Percentiles rank a stretch among this genome's conserved stretches.
These are phyloP conservation scores for Trichoderma breve DNA, from an alignment of 2,329 filamentous ascomycete species.

Conservation along the genomic window DNA sequence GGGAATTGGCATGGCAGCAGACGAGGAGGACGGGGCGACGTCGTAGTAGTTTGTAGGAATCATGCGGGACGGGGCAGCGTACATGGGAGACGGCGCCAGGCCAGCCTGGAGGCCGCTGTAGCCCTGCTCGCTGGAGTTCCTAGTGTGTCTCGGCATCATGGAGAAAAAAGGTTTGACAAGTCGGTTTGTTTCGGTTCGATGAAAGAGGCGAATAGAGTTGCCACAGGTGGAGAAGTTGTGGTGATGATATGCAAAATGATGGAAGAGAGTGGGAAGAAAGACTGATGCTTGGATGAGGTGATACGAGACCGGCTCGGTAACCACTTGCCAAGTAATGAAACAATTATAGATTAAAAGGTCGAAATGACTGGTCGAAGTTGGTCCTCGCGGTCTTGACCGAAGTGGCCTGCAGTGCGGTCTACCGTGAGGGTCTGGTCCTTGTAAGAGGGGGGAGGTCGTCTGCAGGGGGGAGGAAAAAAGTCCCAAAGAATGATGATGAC, in stretches of 20 bases:
- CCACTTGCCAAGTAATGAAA: slow-evolving; percentile 18
- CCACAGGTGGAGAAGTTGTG: background rate
- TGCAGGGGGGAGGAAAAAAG: background rate
- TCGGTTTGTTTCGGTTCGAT: slow-evolving; percentile 5
- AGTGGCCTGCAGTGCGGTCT: slow-evolving; percentile 21
- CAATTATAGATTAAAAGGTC: slow-evolving; percentile 20
- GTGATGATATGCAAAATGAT: slow-evolving; percentile 4
- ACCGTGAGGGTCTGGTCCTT: slow-evolving; percentile 19
- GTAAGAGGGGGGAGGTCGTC: slow-evolving; percentile 15
- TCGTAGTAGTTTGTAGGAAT: slow-evolving; percentile 43
- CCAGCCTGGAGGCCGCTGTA: slow-evolving; percentile 40
- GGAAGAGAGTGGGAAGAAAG: slow-evolving; percentile 1
- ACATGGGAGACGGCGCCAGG: slow-evolving; percentile 43
- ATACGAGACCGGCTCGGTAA: slow-evolving; percentile 21
- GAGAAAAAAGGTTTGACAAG: slow-evolving; percentile 17
- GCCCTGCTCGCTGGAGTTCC: slow-evolving; percentile 38
- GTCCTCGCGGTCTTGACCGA: slow-evolving; percentile 20
- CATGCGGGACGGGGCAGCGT: slow-evolving; percentile 39
- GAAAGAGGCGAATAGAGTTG: background rate
- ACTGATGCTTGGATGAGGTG: slow-evolving; percentile 16
- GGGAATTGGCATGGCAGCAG: slow-evolving; percentile 14
- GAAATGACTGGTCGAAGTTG: slow-evolving; percentile 19
- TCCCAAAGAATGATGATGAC: slow-evolving; percentile 10
- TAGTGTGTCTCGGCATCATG: slow-evolving; percentile 48
- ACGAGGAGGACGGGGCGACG: slow-evolving; percentile 8